These are phyloP conservation scores for Phytophthora pseudosyringae DNA, from an alignment of 352 stramenopile genomes.

Conservation along the genomic window DNA sequence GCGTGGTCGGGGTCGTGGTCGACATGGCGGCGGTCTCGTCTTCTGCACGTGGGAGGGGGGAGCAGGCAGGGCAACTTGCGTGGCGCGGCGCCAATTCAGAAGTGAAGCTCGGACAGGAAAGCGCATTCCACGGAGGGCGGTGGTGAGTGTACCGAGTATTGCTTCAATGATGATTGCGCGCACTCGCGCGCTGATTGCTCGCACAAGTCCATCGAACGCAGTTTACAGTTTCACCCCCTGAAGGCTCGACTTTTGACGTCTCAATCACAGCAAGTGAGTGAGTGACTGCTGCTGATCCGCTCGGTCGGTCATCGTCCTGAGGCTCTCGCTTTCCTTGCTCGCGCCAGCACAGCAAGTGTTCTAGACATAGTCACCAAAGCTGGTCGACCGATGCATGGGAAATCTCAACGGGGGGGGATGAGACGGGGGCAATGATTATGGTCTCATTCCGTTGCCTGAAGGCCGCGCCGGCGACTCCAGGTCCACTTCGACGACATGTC, in stretches of 20 bases:
- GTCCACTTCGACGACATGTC: no score
- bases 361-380: no score
- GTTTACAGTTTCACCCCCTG: background rate
- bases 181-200: conserved; percentile 16
- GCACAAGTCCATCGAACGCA: background rate
- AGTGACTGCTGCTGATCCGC: background rate
- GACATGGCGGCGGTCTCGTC: conserved; percentile 17
- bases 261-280: background rate
- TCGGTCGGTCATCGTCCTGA: background rate
- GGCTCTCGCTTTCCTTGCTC: background rate
- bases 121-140: background rate
- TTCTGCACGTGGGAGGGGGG: no score
- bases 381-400: no score
- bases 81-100: conserved; percentile 18
- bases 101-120: conserved; percentile 11
- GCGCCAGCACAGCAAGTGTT: no score
- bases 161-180: conserved; percentile 8
- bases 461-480: no score
- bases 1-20: conserved; percentile 14
- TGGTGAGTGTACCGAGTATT: conserved; percentile 14
- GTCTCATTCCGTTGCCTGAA: no score
- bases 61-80: conserved; percentile 8
- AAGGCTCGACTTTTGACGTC: background rate
- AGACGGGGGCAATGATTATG: no score
- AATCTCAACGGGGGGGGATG: no score